Evolutionary conservation across 108 stramenopile genomes (phyloP), one percentile per base, ranked within the genome.

Genomic region (Cylindrotheca fusiformis): DNA sequence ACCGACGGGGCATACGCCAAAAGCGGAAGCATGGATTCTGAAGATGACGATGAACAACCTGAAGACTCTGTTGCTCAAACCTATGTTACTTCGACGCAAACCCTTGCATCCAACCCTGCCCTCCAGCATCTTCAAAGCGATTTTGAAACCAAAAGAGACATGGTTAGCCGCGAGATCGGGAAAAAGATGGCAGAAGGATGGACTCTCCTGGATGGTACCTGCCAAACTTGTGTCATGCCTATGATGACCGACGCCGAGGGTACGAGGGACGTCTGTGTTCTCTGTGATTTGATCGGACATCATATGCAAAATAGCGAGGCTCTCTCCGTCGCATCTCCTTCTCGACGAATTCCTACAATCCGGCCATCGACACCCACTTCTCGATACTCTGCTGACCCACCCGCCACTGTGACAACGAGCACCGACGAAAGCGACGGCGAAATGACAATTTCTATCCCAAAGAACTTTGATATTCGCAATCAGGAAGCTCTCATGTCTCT

Each of bases 161-260:
- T 68, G 24, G 78, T 72, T 54, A 84, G 83, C 55, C 64, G 77
- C 45, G 83, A 84, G 56, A 76, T 84, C 23, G 75, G 72, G 25
- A 79, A 74, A 33, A 63, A 69, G 25, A 76, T 84, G 75, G 46
- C 76, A 1, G 48, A 76, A 20, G 83, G 83, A 2, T 84, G 83
- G 83, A 70, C 36, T 0, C 48, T 84, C 17, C 50, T 84, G 21
- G 75, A 84, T 47, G 44, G 45, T 19, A 67, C 78, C n/a, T 84
- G 83, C 64, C 73, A 72, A 25, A 41, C 55, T 21, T 84, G 83
- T 54, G 55, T 58, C 0, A 79, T 79, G 78, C 83, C 83, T 10
- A 47, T 84, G 5, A 80, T 84, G 83, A 68, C 58, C 32, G 75
- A 79, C 30, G 30, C 51, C 3, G 21, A 54, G 24, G 73, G 71